Base-by-base conservation (phyloP, 1,284 basidiomycete species). In the Leccinum holopus region DNA sequence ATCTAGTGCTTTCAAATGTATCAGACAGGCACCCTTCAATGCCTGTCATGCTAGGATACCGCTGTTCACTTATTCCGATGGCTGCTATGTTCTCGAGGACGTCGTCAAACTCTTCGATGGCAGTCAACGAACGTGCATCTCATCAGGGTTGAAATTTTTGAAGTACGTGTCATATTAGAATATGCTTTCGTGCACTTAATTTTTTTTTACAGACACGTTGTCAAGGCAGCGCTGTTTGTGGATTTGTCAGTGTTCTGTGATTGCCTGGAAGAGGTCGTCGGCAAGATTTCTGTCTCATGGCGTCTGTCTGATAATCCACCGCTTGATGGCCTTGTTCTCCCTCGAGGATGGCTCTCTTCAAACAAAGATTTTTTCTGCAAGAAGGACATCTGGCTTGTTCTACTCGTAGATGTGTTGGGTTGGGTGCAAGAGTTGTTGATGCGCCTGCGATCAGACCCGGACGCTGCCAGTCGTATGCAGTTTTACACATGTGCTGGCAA, bases 181-280 rank as follows among this genome's bases (percentile, higher is more conserved):
- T 44, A 39, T 1, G 3, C 39, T 2, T 51, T 14, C 18, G 18
- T 33, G 2, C 28, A 54, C 49, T 61, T 18, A 66, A 16, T 11
- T 56, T 37, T 28, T 37, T 28, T 32, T 41, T 39, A 21, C 39
- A 86, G 85, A 16, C 79, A 82, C 59, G 62, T 85, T 10, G 35
- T 84, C 3, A 66, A 76, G 0, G 68, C 67, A 0, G 60, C 58
- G 5, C 56, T 81, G 0, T 66, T 63, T 3, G 70, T 84, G 18
- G 74, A 83, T 59, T 69, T 81, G 25, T 78, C 73, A 8, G 72
- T 80, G 1, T 67, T 85, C 1, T 84, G 83, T 60, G 78, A 83
- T 57, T 68, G 80, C 32, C 62, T 83, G 39, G 85, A 86, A 53
- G 69, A 73, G 25, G 66, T 84, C 0, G 75, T 78, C 44, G 73